These are phyloP conservation scores for Solioccasus polychromus DNA, from an alignment of 768 basidiomycete genomes.

Conservation along the genomic window DNA sequence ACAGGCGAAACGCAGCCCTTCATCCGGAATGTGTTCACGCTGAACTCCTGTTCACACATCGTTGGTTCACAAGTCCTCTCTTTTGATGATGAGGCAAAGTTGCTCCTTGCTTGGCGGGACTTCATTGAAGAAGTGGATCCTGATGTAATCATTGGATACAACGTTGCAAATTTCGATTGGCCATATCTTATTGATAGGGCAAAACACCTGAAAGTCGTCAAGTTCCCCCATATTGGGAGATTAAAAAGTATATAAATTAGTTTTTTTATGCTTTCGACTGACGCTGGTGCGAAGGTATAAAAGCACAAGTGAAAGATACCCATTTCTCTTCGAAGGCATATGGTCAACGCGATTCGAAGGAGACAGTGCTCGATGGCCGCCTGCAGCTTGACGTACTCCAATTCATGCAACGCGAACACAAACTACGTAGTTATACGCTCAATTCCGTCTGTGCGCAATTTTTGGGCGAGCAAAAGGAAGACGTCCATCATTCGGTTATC, in stretches of 20 bases:
- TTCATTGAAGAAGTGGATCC: conserved; percentile 91
- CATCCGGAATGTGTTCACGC: conserved; percentile 93
- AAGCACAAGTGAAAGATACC: conserved; percentile 83
- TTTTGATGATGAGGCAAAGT: conserved; percentile 66
- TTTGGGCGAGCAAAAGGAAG: conserved; percentile 98
- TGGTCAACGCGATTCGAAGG: conserved; percentile 95
- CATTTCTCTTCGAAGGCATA: conserved; percentile 99
- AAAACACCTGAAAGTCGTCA: conserved; percentile 65
- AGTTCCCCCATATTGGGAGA: conserved; percentile 75
- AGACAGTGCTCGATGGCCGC: conserved; percentile 85
- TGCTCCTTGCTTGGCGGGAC: conserved; percentile 85
- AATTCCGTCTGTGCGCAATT: conserved; percentile 98
- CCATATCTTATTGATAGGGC: conserved; percentile 95
- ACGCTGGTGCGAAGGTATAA: conserved; percentile 48
- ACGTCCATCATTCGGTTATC: conserved; percentile 97
- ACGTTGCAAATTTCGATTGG: conserved; percentile 91
- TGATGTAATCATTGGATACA: conserved; percentile 96
- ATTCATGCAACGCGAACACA: conserved; percentile 98
- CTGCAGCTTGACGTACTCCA: conserved; percentile 94
- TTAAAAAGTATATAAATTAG: conserved; percentile 51
- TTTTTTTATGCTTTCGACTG: not conserved
- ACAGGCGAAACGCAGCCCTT: conserved; percentile 90
- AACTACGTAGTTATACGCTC: conserved; percentile 93
- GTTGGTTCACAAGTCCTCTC: conserved; percentile 96
- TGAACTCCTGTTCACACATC: conserved; percentile 92